Evolutionary conservation across 805 yeast genomes (phyloP), one percentile per base, ranked within the genome.

Genomic region (Metschnikowia vanudenii): DNA sequence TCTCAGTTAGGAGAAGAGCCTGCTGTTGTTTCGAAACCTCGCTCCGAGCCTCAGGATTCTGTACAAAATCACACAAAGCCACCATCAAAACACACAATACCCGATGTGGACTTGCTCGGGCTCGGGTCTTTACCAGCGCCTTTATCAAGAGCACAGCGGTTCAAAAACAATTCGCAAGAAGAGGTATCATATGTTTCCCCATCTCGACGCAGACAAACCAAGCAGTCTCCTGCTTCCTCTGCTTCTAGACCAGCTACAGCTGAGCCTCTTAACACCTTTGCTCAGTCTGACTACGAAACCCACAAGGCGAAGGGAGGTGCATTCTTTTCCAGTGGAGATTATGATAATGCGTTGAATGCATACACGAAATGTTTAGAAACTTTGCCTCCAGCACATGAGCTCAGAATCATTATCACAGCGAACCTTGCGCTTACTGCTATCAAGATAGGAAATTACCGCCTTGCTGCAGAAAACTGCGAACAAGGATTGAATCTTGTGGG

Each of bases 261-360:
- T 4, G 57, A 47, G 19, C 63, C 67, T 1, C 54, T 73, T 40
- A 65, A 73, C 53, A 68, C 70, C 34, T 67, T 74, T 55, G 64
- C 66, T 30, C 69, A 67, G 53, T 67, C 67, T 33, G 67, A 69
- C 68, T 55, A 82, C 69, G 69, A 71, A 7, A 76, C 75, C 19
- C 69, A 73, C 24, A 80, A 81, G 49, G 65, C 64, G 7, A 73
- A 73, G 20, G 99, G 90, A 5, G 68, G 80, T 6, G 74, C 74
- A 14, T 74, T 81, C 1, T 94, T 82, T 69, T 79, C 80, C 46
- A 76, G 80, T n/a, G 99, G 99, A 16, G 92, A 94, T 62, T 94
- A 85, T 61, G 63, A 81, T 3, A 60, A 69, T 4, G 91, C 99
- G 0, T 69, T 80, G 12, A 75, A 68, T 24, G 73, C 74, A 44